Evolutionary conservation across 176 grass and related monocot species (phyloP).

Genomic region (Cenchrus fungigraminus): DNA sequence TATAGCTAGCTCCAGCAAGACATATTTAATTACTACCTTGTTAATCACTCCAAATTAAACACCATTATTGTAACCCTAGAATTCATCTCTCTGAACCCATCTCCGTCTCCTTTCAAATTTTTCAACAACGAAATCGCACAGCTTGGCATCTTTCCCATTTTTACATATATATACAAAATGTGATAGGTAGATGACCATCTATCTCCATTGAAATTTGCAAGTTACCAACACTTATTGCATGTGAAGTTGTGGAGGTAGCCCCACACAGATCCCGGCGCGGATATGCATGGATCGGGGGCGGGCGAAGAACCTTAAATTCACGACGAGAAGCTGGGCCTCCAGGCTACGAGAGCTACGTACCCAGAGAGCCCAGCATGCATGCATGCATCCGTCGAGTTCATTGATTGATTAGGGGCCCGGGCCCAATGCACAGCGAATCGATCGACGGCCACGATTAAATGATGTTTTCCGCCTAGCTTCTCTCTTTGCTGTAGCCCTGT

Average conservation of each 20-base stretch:
- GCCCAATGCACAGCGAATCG: background rate
- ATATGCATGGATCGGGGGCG: background rate
- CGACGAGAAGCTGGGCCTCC: background rate
- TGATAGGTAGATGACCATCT: background rate
- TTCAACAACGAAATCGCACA: background rate
- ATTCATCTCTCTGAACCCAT: background rate
- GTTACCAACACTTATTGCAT: slow-evolving; percentile 32
- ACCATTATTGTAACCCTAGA: background rate
- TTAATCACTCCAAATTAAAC: background rate
- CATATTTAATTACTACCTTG: background rate
- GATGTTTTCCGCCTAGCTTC: background rate
- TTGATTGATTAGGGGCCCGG: background rate
- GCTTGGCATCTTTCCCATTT: background rate
- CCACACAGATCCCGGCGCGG: slow-evolving; percentile 6
- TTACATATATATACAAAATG: too few species aligned
- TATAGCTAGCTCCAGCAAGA: slow-evolving; percentile 10
- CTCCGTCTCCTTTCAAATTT: background rate
- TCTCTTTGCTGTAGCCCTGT: background rate
- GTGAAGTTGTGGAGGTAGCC: background rate
- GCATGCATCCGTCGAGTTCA: slow-evolving; percentile 28
- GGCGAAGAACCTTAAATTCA: slow-evolving; percentile 25
- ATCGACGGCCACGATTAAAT: background rate
- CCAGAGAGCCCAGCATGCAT: background rate
- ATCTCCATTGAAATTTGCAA: background rate
- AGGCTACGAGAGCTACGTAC: background rate